A percentile compares a stretch with the other conserved stretches of the same genome.
Conservation (phyloP, 352 stramenopile genomes). For the Pythium brachiatum region DNA sequence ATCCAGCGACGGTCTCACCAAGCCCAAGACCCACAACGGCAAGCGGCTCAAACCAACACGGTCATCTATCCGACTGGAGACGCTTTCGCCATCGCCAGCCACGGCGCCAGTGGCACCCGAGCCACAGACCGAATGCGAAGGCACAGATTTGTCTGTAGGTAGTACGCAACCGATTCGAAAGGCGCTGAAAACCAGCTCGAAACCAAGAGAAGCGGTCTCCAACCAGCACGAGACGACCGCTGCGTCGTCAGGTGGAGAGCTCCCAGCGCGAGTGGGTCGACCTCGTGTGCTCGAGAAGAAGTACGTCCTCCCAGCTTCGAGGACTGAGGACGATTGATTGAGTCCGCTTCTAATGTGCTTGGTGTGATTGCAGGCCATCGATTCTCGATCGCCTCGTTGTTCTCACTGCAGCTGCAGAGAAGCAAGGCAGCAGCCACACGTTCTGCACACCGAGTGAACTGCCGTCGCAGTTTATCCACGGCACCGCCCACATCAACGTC, state of each 20-base stretch:
- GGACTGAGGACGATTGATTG: too few relatives aligned
- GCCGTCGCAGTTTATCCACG: slow-evolving; percentile 63
- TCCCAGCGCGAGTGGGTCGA: not conserved
- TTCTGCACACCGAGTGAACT: slow-evolving; percentile 38
- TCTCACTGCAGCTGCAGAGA: slow-evolving; percentile 19
- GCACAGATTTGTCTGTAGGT: not conserved
- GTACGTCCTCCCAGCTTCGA: not conserved
- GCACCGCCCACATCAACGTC: slow-evolving; percentile 39
- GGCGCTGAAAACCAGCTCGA: not conserved
- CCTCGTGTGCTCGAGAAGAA: not conserved
- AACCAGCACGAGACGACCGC: not conserved
- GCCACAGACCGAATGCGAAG: slow-evolving; percentile 4
- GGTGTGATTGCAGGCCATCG: slow-evolving; percentile 14
- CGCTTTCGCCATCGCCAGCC: slow-evolving; percentile 8
- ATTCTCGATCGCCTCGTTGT: slow-evolving; percentile 28
- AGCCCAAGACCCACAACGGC: not conserved
- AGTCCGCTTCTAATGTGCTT: too few relatives aligned
- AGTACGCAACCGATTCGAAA: not conserved
- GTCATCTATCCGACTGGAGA: slow-evolving; percentile 21
- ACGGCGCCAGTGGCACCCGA: not conserved
- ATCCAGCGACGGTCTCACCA: not conserved
- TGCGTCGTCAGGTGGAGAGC: not conserved
- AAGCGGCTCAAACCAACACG: slow-evolving; percentile 16
- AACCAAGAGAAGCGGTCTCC: not conserved
- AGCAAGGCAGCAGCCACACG: slow-evolving; percentile 11